Conservation (phyloP, 129 eudicot genomes). For the Arctium lappa region DNA sequence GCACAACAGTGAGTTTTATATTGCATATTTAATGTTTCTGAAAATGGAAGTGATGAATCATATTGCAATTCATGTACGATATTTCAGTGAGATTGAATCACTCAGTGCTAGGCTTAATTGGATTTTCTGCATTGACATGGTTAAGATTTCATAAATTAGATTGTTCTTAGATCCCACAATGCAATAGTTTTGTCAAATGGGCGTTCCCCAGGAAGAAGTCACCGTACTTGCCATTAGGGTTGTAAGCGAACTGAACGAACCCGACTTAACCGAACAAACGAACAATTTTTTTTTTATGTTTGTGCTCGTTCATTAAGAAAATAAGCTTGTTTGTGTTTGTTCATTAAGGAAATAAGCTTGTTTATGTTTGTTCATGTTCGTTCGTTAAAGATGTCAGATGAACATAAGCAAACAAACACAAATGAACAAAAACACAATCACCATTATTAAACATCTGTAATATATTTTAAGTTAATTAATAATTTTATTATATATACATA, state of each 20-base stretch:
- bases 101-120: background rate
- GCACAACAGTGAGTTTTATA: background rate
- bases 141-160: too few relatives aligned
- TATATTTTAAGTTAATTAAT: too few relatives aligned
- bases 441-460: background rate
- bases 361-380: background rate
- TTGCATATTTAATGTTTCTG: too few relatives aligned
- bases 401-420: background rate
- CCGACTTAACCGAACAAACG: background rate
- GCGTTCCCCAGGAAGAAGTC: too few relatives aligned
- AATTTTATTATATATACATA: too few relatives aligned
- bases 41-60: background rate
- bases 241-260: background rate
- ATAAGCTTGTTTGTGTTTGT: background rate
- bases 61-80: background rate
- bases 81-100: background rate
- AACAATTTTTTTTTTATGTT: background rate
- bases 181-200: too few relatives aligned
- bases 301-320: background rate
- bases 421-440: background rate
- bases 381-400: background rate
- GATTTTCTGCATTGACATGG: background rate
- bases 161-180: too few relatives aligned
- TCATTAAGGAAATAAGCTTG: background rate
- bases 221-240: too few relatives aligned